Conservation (phyloP, 2,329 filamentous ascomycete species). For the Achaetomium macrosporum region DNA sequence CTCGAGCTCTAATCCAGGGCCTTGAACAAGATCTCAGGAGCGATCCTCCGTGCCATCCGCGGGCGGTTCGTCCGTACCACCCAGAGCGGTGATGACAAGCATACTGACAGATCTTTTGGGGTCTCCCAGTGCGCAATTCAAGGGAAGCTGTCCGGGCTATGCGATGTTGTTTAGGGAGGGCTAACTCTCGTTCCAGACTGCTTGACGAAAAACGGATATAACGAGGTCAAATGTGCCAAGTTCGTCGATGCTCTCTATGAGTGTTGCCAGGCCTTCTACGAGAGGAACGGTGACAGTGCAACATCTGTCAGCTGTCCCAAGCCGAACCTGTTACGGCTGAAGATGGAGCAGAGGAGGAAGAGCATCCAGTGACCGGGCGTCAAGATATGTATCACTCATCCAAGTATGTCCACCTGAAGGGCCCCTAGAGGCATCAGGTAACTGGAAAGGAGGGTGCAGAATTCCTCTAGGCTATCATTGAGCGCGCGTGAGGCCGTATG, state of each 20-base stretch:
- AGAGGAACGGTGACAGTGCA: conserved; percentile 68
- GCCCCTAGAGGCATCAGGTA: conserved; percentile 48
- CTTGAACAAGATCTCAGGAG: conserved; percentile 65
- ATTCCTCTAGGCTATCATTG: conserved; percentile 89
- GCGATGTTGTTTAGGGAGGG: neutral
- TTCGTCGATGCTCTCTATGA: conserved; percentile 84
- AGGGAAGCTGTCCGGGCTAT: conserved; percentile 45
- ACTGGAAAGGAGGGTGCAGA: conserved; percentile 65
- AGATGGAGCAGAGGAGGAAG: conserved; percentile 66
- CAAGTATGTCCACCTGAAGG: conserved; percentile 32
- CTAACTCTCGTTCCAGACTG: conserved; percentile 54
- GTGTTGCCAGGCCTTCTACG: conserved; percentile 87
- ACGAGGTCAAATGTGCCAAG: conserved; percentile 74
- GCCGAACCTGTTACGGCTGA: conserved; percentile 69
- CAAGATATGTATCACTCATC: conserved; percentile 25
- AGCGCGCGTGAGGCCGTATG: conserved; percentile 87
- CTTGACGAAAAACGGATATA: conserved; percentile 74
- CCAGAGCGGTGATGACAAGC: neutral
- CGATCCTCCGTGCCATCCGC: conserved; percentile 77
- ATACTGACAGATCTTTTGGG: conserved; percentile 1
- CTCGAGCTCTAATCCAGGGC: conserved; percentile 37
- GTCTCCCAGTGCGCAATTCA: conserved; percentile 74
- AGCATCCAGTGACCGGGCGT: conserved; percentile 15
- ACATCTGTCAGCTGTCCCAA: conserved; percentile 81
- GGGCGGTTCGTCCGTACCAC: conserved; percentile 56